A percentile compares a stretch with the other conserved stretches of the same genome.
These are phyloP conservation scores for Niebla homalea DNA, from an alignment of 495 filamentous ascomycete species.

Conservation along the genomic window DNA sequence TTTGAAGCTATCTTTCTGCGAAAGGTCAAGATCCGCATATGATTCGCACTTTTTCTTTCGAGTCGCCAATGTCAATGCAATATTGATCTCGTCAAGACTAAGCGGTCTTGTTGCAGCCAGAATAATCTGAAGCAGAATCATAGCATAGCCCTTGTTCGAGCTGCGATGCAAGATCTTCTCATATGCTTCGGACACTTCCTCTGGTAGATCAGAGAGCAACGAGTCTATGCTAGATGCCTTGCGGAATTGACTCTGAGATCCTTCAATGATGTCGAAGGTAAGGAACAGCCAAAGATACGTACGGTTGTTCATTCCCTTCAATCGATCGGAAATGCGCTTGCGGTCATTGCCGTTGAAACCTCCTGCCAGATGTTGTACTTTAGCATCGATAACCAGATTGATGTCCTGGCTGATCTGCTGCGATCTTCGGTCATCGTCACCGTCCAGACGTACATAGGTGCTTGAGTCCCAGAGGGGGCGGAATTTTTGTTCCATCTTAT, in stretches of 20 bases:
- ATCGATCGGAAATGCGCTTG: slow-evolving; percentile 12
- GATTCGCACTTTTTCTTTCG: slow-evolving; percentile 10
- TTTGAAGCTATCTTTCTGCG: slow-evolving; percentile 14
- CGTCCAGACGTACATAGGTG: slow-evolving; percentile 20
- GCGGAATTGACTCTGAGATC: slow-evolving; percentile 12
- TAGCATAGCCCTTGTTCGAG: slow-evolving; percentile 7
- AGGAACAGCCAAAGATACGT: slow-evolving; percentile 37
- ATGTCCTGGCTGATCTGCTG: slow-evolving; percentile 25
- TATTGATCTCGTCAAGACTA: slow-evolving; percentile 24
- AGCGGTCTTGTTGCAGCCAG: slow-evolving; percentile 24
- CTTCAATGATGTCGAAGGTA: slow-evolving; percentile 23
- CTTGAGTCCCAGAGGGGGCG: slow-evolving; percentile 15
- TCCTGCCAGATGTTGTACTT: slow-evolving; percentile 12
- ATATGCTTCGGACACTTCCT: slow-evolving; percentile 22
- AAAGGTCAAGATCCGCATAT: slow-evolving; percentile 16
- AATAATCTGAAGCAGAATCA: slow-evolving; percentile 26
- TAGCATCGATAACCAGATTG: slow-evolving; percentile 25
- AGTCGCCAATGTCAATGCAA: slow-evolving; percentile 25
- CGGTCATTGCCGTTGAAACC: slow-evolving; percentile 6
- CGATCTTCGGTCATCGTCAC: too few relatives aligned
- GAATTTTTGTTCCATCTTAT: slow-evolving; percentile 21
- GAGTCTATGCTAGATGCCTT: slow-evolving; percentile 15
- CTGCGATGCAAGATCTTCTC: slow-evolving; percentile 22
- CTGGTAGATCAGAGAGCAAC: slow-evolving; percentile 19
- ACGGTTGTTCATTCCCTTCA: slow-evolving; percentile 27